Conservation (phyloP, 768 basidiomycete genomes). For the Auricularia sp. region DNA sequence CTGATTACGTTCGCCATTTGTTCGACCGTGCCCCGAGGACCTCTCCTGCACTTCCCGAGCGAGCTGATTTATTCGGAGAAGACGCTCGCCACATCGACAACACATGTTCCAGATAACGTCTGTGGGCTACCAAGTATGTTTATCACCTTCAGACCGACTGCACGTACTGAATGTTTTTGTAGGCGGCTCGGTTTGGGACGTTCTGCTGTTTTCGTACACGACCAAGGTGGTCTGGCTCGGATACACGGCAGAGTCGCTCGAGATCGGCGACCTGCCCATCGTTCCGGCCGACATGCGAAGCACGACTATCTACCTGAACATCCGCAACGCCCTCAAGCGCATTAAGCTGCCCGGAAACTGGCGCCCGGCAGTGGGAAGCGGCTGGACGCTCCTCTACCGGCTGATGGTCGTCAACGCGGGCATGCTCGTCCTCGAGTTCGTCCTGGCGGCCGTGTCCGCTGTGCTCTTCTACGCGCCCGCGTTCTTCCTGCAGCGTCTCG, state of each 20-base stretch:
- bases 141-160: background rate
- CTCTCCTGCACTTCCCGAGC: constrained; percentile 63
- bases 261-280: constrained; percentile 83
- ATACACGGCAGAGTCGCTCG: constrained; percentile 57
- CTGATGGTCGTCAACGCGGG: constrained; percentile 46
- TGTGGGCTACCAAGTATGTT: constrained; percentile 45
- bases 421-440: constrained; percentile 31
- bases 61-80: constrained; percentile 67
- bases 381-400: constrained; percentile 53
- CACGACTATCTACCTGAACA: constrained; percentile 48
- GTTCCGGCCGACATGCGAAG: constrained; percentile 64
- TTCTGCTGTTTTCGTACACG: constrained; percentile 76
- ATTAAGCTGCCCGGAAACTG: constrained; percentile 42
- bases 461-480: constrained; percentile 54
- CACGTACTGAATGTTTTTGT: constrained; percentile 2
- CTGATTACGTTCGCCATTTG: constrained; percentile 33
- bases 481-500: constrained; percentile 48
- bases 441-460: constrained; percentile 47
- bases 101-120: constrained; percentile 63
- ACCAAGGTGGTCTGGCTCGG: constrained; percentile 83
- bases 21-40: constrained; percentile 55
- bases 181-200: constrained; percentile 50
- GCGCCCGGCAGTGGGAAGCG: constrained; percentile 50
- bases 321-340: constrained; percentile 47
- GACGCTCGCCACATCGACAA: constrained; percentile 47